Base-by-base conservation (phyloP, 495 filamentous ascomycete species). In the Xylaria bambusicola region DNA sequence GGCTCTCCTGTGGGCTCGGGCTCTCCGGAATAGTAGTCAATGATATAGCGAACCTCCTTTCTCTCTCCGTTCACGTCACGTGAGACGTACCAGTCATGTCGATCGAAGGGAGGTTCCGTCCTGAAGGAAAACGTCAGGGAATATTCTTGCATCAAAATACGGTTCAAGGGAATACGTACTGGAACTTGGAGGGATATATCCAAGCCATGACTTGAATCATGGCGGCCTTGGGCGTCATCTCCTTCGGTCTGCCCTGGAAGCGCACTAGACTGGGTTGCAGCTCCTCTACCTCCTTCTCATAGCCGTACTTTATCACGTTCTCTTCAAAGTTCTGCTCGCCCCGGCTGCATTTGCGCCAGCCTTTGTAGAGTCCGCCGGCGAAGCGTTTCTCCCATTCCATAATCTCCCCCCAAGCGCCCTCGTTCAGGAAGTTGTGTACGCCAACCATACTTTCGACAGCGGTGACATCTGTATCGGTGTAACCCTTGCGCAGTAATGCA, bases 361-460 rank as follows among this genome's bases (percentile, higher is more conserved):
- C 93, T 15, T 81, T 70, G 36, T 63, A 66, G 35, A 96, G 66
- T 3, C 93, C 93, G 48, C 80, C 79, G 40, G 83, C 79, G 64
- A 98, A 98, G 40, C 91, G 78, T 29, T 84, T 81, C 80, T 98
- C 94, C 93, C 94, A 97, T 26, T 84, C 87, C 44, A 92, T 82
- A 60, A 98, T 95, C 76, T 98, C 94, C 7, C 80, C 78, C 94
- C 94, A 98, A 1, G 94, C 94, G 52, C 94, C 94, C 71, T 98
- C 94, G 68, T 98, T 98, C 68, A 98, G 67, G 66, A 97, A 98
- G 70, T 98, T 98, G 76, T 98, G 94, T 33, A 98, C 89, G 2
- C 90, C 88, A 44, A 98, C 95, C 94, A 98, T 98, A 52, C 85
- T 84, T 74, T 97, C 92, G n/a, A 98, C 93, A 0, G 91, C 91